Evolutionary conservation across 2,329 filamentous ascomycete genomes (phyloP).

Genomic region (Xylariomycetidae sp.): DNA sequence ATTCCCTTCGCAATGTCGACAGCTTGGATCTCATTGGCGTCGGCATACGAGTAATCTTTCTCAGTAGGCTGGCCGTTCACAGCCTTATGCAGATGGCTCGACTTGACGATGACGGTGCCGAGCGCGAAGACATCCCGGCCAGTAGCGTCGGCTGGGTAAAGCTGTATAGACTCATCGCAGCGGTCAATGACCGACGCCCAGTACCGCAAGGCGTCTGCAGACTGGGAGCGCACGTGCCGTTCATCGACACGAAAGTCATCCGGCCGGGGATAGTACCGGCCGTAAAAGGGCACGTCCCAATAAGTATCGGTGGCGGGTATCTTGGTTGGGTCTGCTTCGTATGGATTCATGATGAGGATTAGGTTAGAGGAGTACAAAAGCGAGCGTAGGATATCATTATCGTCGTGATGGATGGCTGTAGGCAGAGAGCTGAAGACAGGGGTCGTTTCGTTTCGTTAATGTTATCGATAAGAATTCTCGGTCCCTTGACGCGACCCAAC

Average conservation of each 20-base stretch:
- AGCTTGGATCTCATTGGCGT: slow-evolving; percentile 33
- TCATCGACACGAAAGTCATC: slow-evolving; percentile 29
- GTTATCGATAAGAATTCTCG: too few species aligned
- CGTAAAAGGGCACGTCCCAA: slow-evolving; percentile 2
- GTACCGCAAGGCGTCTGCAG: slow-evolving; percentile 20
- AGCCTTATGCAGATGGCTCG: slow-evolving; percentile 10
- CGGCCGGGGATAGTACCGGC: slow-evolving; percentile 3
- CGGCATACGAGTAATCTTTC: slow-evolving; percentile 34
- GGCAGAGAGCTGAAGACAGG: too few species aligned
- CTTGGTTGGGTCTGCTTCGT: slow-evolving; percentile 17
- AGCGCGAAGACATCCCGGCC: slow-evolving; percentile 37
- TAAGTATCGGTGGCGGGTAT: slow-evolving; percentile 1
- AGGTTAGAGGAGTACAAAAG: too few species aligned
- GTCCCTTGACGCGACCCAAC: too few species aligned
- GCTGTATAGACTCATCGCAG: slow-evolving; percentile 23
- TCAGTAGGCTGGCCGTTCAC: slow-evolving; percentile 19
- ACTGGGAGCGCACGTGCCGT: slow-evolving; percentile 19
- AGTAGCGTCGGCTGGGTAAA: slow-evolving; percentile 29
- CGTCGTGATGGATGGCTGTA: too few species aligned
- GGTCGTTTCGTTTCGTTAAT: too few species aligned
- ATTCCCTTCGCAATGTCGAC: slow-evolving; percentile 21
- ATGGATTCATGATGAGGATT: slow-evolving; percentile 18
- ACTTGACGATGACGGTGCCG: slow-evolving; percentile 7
- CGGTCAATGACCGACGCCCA: slow-evolving; percentile 27
- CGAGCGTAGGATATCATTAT: too few species aligned